Conservation (phyloP, 495 filamentous ascomycete species). For the Penicillium ucsense region DNA sequence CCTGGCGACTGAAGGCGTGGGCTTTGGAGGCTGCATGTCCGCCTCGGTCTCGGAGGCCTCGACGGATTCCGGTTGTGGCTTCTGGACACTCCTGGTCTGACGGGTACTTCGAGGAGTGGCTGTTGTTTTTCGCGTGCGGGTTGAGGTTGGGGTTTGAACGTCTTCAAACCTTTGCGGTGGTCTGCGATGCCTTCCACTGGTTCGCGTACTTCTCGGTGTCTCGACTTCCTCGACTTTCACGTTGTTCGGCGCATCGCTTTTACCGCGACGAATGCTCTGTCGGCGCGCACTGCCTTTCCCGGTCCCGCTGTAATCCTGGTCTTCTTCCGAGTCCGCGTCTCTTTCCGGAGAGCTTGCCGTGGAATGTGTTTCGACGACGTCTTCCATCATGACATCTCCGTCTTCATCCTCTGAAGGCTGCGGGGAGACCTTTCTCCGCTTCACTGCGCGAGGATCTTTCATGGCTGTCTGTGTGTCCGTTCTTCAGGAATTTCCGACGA, state of each 20-base stretch:
- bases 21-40: conserved; percentile 13
- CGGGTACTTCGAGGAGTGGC: conserved; percentile 16
- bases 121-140: conserved; percentile 8
- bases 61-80: conserved; percentile 6
- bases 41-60: conserved; percentile 14
- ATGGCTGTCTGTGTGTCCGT: conserved; percentile 11
- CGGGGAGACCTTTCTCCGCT: conserved; percentile 33
- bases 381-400: conserved; percentile 27
- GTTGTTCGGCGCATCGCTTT: conserved; percentile 1
- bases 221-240: conserved; percentile 1
- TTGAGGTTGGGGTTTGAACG: conserved; percentile 13
- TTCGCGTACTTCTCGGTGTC: conserved; percentile 17
- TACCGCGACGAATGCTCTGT: conserved; percentile 14
- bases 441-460: conserved; percentile 31
- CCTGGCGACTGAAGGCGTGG: conserved; percentile 12
- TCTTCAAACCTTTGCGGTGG: conserved; percentile 29
- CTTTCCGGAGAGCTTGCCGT: conserved; percentile 13
- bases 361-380: conserved; percentile 7
- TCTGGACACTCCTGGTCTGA: conserved; percentile 17
- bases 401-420: conserved; percentile 19
- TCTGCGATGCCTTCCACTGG: conserved; percentile 35
- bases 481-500: background rate
- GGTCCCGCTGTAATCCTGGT: conserved; percentile 11
- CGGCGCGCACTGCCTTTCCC: conserved; percentile 16
- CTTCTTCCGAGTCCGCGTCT: conserved; percentile 5